Evolutionary conservation across 352 stramenopile species (phyloP).

Genomic region (Phytophthora hibernalis): DNA sequence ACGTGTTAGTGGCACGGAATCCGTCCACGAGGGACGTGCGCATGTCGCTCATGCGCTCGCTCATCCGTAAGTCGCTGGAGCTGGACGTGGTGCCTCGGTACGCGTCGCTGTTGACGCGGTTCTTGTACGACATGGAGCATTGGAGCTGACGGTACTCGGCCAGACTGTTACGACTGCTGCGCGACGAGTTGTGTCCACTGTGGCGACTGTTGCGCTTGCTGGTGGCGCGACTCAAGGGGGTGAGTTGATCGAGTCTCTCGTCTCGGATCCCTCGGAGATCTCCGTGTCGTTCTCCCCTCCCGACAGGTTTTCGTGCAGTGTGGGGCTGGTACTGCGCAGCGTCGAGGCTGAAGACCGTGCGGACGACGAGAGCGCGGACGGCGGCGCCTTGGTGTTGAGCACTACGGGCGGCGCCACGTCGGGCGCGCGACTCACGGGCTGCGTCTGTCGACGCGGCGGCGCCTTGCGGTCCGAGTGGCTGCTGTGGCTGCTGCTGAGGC

Average conservation of each 20-base stretch:
- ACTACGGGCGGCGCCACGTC: slow-evolving; percentile 26
- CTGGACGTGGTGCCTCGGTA: slow-evolving; percentile 36
- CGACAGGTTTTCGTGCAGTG: slow-evolving; percentile 49
- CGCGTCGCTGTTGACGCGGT: slow-evolving; percentile 54
- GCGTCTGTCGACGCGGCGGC: slow-evolving; percentile 24
- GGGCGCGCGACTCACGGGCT: slow-evolving; percentile 19
- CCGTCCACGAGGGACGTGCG: slow-evolving; percentile 37
- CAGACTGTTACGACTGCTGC: slow-evolving; percentile 53
- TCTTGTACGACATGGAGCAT: slow-evolving; percentile 91
- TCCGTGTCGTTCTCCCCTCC: slow-evolving; percentile 50
- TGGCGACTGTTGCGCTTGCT: slow-evolving; percentile 44
- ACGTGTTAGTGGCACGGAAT: slow-evolving; percentile 38
- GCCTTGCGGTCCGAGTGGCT: slow-evolving; percentile 31
- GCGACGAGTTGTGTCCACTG: slow-evolving; percentile 22
- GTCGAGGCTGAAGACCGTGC: slow-evolving; percentile 60
- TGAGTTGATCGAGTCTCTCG: slow-evolving; percentile 33
- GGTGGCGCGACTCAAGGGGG: slow-evolving; percentile 15
- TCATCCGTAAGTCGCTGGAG: slow-evolving; percentile 34
- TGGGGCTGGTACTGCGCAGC: slow-evolving; percentile 45
- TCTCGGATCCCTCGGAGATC: slow-evolving; percentile 24
- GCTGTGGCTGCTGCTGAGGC: slow-evolving; percentile 30
- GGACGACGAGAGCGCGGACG: slow-evolving; percentile 59
- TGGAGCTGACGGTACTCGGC: slow-evolving; percentile 79
- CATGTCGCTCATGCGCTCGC: slow-evolving; percentile 43
- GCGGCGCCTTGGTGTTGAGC: slow-evolving; percentile 28